Base-by-base conservation (phyloP, 1,284 basidiomycete genomes). In the Heterobasidion parviporum region DNA sequence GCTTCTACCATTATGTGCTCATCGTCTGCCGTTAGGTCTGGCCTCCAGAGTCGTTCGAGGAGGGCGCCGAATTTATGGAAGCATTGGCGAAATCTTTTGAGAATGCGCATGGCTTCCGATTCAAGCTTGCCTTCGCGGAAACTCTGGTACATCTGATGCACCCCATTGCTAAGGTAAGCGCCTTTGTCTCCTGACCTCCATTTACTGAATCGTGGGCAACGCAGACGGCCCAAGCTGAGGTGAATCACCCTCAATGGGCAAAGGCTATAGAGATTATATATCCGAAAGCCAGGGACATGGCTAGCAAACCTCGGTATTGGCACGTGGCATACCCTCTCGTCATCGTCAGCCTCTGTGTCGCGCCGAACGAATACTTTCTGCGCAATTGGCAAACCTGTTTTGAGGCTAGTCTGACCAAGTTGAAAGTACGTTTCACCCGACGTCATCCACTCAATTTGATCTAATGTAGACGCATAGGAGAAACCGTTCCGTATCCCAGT, bases 201-300 rank as follows among this genome's bases (percentile, higher is more conserved):
- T 54, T 26, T 26, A 18, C 36, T n/a, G 6, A 43, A 7, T 9
- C 18, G 20, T 55, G 26, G 1, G 43, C 60, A 38, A 56, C 49
- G 14, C 62, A 93, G 85, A 94, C 90, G 32, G 95, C 94, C 0
- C 94, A 96, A 68, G 95, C 93, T 1, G 95, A 98, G 73, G 92
- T 96, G 51, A 97, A 98, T 65, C 91, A 97, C 68, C 95, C 95
- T 0, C 80, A 89, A 56, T 98, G 95, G 95, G 88, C 86, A 1
- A 93, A 92, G 67, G 94, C 94, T 0, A 88, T 97, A 50, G 88
- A 94, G 61, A 74, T 83, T 6, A 91, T 98, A 46, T 86, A 88
- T 65, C 87, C 89, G 1, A 88, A 90, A 63, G 92, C 94, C 5
- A 79, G 81, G 56, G 88, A 89, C 54, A 95, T 98, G 90, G 84